phyloP scores from a whole-genome alignment of 768 basidiomycete genomes.

The Rhodotorula graminis region DNA sequence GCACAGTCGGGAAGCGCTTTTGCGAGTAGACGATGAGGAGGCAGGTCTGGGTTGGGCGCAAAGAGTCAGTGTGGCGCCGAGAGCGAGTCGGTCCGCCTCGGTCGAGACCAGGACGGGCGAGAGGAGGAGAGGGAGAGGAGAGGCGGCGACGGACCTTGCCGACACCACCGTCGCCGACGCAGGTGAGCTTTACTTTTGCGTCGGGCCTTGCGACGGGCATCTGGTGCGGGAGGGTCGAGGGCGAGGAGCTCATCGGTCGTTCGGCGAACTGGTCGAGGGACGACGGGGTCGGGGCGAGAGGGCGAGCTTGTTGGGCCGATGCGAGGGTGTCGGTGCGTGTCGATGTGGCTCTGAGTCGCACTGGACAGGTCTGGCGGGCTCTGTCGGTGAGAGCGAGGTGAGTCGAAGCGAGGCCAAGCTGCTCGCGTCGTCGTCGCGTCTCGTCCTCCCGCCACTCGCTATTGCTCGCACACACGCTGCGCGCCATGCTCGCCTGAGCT shows the following conservation, averaged over 20 bases:
- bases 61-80: background rate
- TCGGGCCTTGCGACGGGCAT: constrained; percentile 22
- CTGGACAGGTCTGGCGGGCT: no score
- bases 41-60: constrained; percentile 57
- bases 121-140: background rate
- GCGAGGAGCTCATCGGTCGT: background rate
- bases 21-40: constrained; percentile 91
- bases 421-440: background rate
- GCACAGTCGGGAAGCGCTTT: constrained; percentile 85
- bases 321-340: background rate
- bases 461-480: background rate
- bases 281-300: background rate
- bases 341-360: no score
- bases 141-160: constrained; percentile 43
- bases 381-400: no score
- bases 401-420: no score
- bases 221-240: background rate
- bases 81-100: background rate
- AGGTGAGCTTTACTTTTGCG: constrained; percentile 34
- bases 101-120: background rate
- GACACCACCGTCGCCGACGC: constrained; percentile 39
- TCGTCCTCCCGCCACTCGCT: background rate
- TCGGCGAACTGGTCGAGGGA: background rate
- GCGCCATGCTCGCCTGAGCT: background rate
- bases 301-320: background rate